Evolutionary conservation across 2,329 filamentous ascomycete genomes (phyloP), one percentile per base, ranked within the genome.

Genomic region (Trichophyton verrucosum): DNA sequence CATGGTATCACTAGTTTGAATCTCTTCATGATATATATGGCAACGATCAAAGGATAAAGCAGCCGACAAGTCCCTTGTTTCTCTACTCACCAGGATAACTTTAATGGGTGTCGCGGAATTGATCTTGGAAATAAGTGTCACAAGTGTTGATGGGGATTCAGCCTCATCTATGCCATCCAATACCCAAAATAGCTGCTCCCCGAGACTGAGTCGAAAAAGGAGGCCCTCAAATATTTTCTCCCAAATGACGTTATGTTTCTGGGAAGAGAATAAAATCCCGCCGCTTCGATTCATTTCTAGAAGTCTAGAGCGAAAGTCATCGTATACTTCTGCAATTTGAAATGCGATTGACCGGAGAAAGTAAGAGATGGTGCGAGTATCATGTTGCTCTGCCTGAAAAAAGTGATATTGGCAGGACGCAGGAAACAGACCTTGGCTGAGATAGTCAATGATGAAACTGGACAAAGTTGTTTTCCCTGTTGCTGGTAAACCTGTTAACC

Each of bases 111-210:
- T 46, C 11, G 46, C 59, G 1, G 57, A 62, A 7, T 60, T 57
- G 20, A 61, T 61, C 42, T 53, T 44, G 5, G 60, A 53, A 44
- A 59, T 33, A 15, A 63, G 42, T 17, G 17, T 53, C 17, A 59
- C 11, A 38, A 59, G 3, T 9, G 59, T 40, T 7, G 30, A n/a
- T 15, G 51, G 27, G 22, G 24, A 30, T 59, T 66, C 61, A 24
- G 61, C 61, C 44, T 66, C 66, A 42, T 67, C 66, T 6, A 67
- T 36, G 5, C 57, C 66, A 61, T 67, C 65, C n/a, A 67, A 57
- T 2, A 66, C 62, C 66, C 66, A 67, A 27, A 66, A 40, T 2
- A 58, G 61, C 5, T 46, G 11, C 1, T 36, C 24, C 24, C 24
- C 53, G 17, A 64, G 57, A 3, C 60, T 59, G 8, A 60, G 47